Conservation (phyloP, 768 basidiomycete species). For the Macrolepiota albuminosa region DNA sequence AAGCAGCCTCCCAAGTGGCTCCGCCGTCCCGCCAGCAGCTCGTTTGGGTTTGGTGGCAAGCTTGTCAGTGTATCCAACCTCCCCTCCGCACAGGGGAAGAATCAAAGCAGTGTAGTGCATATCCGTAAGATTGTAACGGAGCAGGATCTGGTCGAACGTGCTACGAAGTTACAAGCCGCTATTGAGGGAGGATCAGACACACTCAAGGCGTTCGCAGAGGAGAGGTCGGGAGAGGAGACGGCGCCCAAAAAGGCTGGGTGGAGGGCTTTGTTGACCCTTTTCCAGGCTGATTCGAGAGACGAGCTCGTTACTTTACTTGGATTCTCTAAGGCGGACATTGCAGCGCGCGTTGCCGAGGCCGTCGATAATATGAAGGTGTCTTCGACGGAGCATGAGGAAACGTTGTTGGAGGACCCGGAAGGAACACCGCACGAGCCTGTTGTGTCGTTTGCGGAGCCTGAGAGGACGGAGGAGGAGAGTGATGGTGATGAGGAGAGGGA, state of each 20-base stretch:
- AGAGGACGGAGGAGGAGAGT: constrained; percentile 39
- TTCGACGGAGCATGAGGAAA: constrained; percentile 28
- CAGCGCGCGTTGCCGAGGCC: constrained; percentile 73
- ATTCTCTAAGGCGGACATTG: constrained; percentile 86
- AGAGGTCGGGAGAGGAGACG: constrained; percentile 35
- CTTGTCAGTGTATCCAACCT: constrained; percentile 80
- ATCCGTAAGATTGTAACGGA: constrained; percentile 78
- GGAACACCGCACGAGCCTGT: constrained; percentile 61
- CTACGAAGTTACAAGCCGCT: constrained; percentile 59
- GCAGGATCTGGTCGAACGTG: constrained; percentile 66
- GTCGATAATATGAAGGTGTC: constrained; percentile 65
- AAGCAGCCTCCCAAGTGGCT: constrained; percentile 98
- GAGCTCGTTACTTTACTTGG: constrained; percentile 89
- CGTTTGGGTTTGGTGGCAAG: constrained; percentile 92
- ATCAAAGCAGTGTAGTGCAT: constrained; percentile 80
- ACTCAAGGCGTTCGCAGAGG: constrained; percentile 67
- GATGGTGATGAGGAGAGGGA: constrained; percentile 29
- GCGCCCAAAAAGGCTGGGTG: constrained; percentile 52
- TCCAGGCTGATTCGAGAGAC: constrained; percentile 84
- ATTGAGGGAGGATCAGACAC: constrained; percentile 41
- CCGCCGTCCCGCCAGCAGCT: constrained; percentile 69
- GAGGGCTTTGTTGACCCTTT: constrained; percentile 86
- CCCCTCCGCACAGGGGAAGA: constrained; percentile 66
- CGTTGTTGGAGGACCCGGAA: constrained; percentile 33
- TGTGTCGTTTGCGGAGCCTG: constrained; percentile 82